phyloP scores from a whole-genome alignment of 2,329 filamentous ascomycete species.

The Hymenoscyphus linearis region DNA sequence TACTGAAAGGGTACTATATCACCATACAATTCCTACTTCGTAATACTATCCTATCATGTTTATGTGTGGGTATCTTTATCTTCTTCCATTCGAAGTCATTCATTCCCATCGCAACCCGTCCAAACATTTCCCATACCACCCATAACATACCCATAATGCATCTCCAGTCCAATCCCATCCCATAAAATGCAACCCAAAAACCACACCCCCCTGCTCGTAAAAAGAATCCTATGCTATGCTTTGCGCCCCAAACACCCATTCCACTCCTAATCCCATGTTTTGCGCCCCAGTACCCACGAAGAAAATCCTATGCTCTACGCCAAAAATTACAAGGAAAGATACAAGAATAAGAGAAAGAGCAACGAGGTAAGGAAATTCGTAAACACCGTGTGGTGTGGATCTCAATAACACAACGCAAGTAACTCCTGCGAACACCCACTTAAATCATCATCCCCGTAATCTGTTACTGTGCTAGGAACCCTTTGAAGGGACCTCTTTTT shows the following conservation, averaged over 20 bases:
- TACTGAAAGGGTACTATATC: too few species aligned
- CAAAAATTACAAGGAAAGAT: too few species aligned
- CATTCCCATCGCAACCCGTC: not conserved
- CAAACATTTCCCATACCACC: too few species aligned
- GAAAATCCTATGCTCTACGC: too few species aligned
- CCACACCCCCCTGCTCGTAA: too few species aligned
- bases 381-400: not conserved
- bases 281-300: too few species aligned
- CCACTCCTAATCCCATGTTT: too few species aligned
- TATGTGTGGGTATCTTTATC: not conserved
- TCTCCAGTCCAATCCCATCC: too few species aligned
- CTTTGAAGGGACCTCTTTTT: constrained; percentile 2
- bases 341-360: too few species aligned
- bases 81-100: not conserved
- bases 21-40: not conserved
- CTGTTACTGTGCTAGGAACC: constrained; percentile 17
- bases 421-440: constrained; percentile 23
- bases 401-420: constrained; percentile 12
- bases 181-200: not conserved
- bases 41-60: not conserved
- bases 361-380: not conserved
- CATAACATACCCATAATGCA: not conserved
- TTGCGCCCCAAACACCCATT: too few species aligned
- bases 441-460: constrained; percentile 31
- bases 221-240: not conserved